phyloP scores from a whole-genome alignment of 495 filamentous ascomycete species.

The Hypomontagnella monticulosa region DNA sequence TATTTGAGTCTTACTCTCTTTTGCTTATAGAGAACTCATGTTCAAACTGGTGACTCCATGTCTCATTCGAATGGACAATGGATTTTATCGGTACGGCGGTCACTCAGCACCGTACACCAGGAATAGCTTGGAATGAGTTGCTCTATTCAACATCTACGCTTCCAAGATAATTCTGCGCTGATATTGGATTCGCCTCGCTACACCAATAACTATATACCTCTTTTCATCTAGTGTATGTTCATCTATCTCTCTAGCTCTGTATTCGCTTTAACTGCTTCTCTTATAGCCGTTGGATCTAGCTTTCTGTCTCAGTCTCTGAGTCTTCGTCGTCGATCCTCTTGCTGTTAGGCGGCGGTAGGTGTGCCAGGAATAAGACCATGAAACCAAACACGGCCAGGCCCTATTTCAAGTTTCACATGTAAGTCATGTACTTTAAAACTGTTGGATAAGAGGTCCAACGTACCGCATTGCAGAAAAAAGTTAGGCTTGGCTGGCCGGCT shows the following conservation, averaged over 20 bases:
- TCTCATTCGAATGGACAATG: too few species aligned
- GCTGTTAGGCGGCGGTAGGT: constrained; percentile 58
- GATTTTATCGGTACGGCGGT: too few species aligned
- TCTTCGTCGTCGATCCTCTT: constrained; percentile 50
- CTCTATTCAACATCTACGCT: neutral
- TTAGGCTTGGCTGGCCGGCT: constrained; percentile 57
- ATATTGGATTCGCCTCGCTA: neutral
- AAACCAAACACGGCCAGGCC: constrained; percentile 59
- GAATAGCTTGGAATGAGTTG: too few species aligned
- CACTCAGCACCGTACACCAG: too few species aligned
- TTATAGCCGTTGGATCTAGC: neutral
- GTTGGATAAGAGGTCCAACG: constrained; percentile 27
- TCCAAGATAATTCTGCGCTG: neutral
- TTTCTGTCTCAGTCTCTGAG: constrained; percentile 27
- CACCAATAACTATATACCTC: neutral
- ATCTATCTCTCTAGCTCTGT: neutral
- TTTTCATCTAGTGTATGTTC: neutral
- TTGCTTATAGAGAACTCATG: too few species aligned
- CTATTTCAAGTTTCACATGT: constrained; percentile 30
- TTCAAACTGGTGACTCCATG: too few species aligned
- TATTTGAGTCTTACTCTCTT: too few species aligned
- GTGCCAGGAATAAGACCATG: constrained; percentile 55
- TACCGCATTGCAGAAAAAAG: constrained; percentile 65
- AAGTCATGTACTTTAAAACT: neutral
- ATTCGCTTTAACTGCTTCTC: neutral